A percentile compares a stretch with the other conserved stretches of the same genome.
phyloP scores from a whole-genome alignment of 2,329 filamentous ascomycete genomes.

The Raffaelea ambrosiae region DNA sequence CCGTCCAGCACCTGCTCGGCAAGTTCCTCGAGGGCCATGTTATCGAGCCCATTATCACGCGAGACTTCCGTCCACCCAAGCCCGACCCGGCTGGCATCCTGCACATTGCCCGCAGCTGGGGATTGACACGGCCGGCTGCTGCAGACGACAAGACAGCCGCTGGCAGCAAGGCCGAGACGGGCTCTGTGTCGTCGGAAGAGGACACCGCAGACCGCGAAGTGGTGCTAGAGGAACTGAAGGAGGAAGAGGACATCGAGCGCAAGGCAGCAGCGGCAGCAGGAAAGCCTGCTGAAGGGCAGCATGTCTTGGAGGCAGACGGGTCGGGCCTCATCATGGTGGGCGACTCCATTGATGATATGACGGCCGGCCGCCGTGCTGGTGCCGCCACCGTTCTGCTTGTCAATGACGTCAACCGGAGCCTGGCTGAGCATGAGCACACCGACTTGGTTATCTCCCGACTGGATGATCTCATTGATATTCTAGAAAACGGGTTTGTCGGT shows the following conservation, averaged over 20 bases:
- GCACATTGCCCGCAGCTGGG: conserved; percentile 76
- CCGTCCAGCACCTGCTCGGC: conserved; percentile 63
- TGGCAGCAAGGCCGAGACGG: conserved; percentile 9
- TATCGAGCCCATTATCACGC: conserved; percentile 75
- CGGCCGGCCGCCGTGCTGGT: conserved; percentile 71
- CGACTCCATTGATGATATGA: conserved; percentile 88
- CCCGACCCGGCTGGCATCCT: conserved; percentile 81
- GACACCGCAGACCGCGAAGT: conserved; percentile 10
- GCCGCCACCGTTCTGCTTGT: conserved; percentile 82
- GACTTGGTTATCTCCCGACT: conserved; percentile 64
- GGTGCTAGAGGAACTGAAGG: conserved; percentile 9
- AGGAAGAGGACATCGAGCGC: conserved; percentile 15
- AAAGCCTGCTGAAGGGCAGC: conserved; percentile 6
- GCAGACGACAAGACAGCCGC: conserved; percentile 13
- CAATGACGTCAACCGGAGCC: conserved; percentile 67
- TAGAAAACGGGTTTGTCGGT: conserved; percentile 62
- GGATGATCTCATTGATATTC: conserved; percentile 66
- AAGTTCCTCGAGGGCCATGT: conserved; percentile 62
- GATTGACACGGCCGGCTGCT: conserved; percentile 30
- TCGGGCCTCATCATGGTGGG: conserved; percentile 57
- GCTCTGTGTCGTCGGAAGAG: conserved; percentile 7
- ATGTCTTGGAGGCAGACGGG: conserved; percentile 27
- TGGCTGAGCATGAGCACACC: conserved; percentile 66
- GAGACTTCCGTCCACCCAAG: conserved; percentile 77
- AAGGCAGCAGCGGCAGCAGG: not conserved